Evolutionary conservation across 208 protist genomes (phyloP).

Genomic region (Trichomonas tenax): DNA sequence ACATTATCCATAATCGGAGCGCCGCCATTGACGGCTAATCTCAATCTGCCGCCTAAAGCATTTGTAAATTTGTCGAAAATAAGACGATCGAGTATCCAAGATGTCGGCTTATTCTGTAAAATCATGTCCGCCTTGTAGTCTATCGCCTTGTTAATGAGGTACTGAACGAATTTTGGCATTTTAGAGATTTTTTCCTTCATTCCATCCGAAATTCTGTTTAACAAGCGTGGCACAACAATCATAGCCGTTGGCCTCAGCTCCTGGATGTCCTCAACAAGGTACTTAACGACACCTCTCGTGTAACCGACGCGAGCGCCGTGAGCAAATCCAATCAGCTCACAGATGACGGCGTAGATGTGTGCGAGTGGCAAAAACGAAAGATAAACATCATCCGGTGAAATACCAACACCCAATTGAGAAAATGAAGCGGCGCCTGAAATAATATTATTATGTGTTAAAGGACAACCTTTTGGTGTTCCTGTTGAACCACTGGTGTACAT

Average conservation of each 20-base stretch:
- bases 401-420: too few species aligned
- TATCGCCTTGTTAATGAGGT: background rate
- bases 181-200: background rate
- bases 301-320: slow-evolving; percentile 46
- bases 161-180: background rate
- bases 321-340: background rate
- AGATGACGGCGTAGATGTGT: slow-evolving; percentile 53
- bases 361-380: slow-evolving; percentile 49
- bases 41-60: slow-evolving; percentile 38
- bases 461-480: background rate
- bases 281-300: slow-evolving; percentile 42
- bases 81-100: background rate
- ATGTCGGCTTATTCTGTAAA: background rate
- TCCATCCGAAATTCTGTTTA: slow-evolving; percentile 26
- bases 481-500: background rate
- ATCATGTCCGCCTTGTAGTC: background rate
- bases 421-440: background rate
- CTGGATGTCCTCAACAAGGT: slow-evolving; percentile 49
- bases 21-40: slow-evolving; percentile 50
- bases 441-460: background rate
- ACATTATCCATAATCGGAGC: slow-evolving; percentile 53
- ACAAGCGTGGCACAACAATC: slow-evolving; percentile 51
- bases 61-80: background rate
- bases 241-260: slow-evolving; percentile 53
- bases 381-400: background rate